Base-by-base conservation (phyloP, 805 yeast species). In the Blastobotrys terrestris region DNA sequence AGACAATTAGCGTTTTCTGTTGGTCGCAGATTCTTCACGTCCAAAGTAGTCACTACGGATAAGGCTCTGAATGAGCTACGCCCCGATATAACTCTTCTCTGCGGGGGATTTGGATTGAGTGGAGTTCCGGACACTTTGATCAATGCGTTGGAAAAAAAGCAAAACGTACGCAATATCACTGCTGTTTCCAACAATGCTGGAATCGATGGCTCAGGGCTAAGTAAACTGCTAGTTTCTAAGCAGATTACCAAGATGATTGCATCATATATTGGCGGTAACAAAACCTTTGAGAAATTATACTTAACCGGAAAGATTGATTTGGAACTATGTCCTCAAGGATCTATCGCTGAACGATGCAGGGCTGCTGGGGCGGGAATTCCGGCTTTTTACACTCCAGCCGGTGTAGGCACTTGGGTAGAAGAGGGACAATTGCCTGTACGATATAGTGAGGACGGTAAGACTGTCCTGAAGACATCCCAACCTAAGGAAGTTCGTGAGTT, bases 281-380 rank as follows among this genome's bases (percentile, higher is more conserved):
- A 71, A 52, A 67, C 70, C 2, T 72, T 76, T 53, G 74, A 73
- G 55, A 60, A 62, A 44, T 57, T 70, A 57, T 77, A 71, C 58
- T 64, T 75, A 45, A 64, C 68, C 19, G 81, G 80, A 8, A 57
- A 69, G 48, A 64, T 77, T 43, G 77, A 74, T 54, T 63, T 77
- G 47, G 80, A 77, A 57, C 64, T 77, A 47, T 71, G 75, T 15
- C 81, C 81, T 2, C 81, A 77, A 57, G 81, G 81, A 2, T 74
- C 76, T 14, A 61, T 77, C 21, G 80, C 79, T 11, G 81, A 77
- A 58, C 65, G 76, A 46, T 66, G 70, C 19, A 64, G 79, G 26
- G 79, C 80, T 13, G 79, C 75, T 11, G 77, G 71, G 6, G 69
- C 78, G 2, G 79, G 80, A 7, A 65, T 74, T 15, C 80, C 80